A percentile compares a stretch with the other conserved stretches of the same genome.
Conservation (phyloP, 768 basidiomycete species). For the Harrya chromipes region DNA sequence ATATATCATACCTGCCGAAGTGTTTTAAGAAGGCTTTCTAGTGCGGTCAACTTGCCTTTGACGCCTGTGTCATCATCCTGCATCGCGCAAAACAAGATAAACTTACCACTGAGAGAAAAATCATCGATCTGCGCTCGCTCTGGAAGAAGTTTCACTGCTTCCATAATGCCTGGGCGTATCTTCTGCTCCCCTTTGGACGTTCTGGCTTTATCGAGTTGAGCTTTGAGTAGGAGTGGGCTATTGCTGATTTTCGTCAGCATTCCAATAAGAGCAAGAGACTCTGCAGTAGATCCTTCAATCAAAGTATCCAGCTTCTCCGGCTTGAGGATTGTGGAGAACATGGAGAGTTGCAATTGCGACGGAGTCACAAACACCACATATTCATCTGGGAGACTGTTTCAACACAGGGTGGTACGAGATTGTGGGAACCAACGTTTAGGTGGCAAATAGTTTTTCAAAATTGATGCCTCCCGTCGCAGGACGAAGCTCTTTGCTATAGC, state of each 20-base stretch:
- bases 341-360: conserved; percentile 73
- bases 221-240: conserved; percentile 83
- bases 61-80: conserved; percentile 4
- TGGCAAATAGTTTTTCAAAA: conserved; percentile 81
- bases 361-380: conserved; percentile 97
- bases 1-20: conserved; percentile 50
- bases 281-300: conserved; percentile 66
- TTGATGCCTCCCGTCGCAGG: conserved; percentile 79
- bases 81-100: background rate
- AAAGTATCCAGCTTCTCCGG: conserved; percentile 68
- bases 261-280: conserved; percentile 77
- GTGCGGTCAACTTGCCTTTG: conserved; percentile 69
- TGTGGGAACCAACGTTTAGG: conserved; percentile 69
- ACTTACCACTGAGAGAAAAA: conserved; percentile 73
- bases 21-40: conserved; percentile 59
- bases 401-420: background rate
- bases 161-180: conserved; percentile 49
- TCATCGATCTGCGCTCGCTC: conserved; percentile 61
- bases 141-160: conserved; percentile 63
- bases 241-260: conserved; percentile 89
- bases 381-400: conserved; percentile 60
- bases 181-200: conserved; percentile 39
- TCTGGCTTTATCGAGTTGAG: conserved; percentile 64
- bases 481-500: conserved; percentile 85
- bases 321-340: conserved; percentile 74